Evolutionary conservation across 768 basidiomycete genomes (phyloP), one percentile per base, ranked within the genome.

Genomic region (Pisolithus sp.): DNA sequence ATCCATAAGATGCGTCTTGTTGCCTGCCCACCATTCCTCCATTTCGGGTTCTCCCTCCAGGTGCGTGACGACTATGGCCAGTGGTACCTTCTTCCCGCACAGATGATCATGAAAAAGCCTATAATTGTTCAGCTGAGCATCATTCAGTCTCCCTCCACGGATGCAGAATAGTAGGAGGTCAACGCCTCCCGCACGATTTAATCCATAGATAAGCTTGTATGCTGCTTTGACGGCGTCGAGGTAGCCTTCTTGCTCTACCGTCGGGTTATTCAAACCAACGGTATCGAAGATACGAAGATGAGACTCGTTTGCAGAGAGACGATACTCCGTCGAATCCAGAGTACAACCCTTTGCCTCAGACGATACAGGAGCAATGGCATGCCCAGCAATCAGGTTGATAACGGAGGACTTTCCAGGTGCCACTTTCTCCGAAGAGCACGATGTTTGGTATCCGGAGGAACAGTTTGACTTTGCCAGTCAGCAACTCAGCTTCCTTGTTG

Each of bases 321-420:
- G 38, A 53, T 75, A 67, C 1, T 49, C 31, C 3, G 49, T 46
- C 36, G 50, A 62, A 2, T 59, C 42, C 41, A 75, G 61, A 0
- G 76, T 76, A 54, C 67, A 72, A 8, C 71, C 65, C 0, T 50
- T 24, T 8, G 67, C 54, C 7, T 49, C 30, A 36, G 52, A 57
- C 7, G 71, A 71, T 9, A 64, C 56, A 0, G 30, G 8, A 2
- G 72, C 72, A 4, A 49, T 46, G 0, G 54, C 18, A 0, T 44
- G n/a, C 5, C 63, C 67, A n/a, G 54, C 48, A 23, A 75, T 26
- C 57, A 77, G 66, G 56, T 76, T 76, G 53, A 75, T 54, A 42
- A 76, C 51, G 0, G 71, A 71, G 49, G 71, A 72, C 52, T 77
- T 76, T 43, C 70, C 69, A n/a, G 46, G 53, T n/a, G 26, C 74